Percentiles rank a stretch among this genome's conserved stretches.
Evolutionary conservation across 805 yeast species (phyloP).

Genomic region (Schwanniomyces sp.): DNA sequence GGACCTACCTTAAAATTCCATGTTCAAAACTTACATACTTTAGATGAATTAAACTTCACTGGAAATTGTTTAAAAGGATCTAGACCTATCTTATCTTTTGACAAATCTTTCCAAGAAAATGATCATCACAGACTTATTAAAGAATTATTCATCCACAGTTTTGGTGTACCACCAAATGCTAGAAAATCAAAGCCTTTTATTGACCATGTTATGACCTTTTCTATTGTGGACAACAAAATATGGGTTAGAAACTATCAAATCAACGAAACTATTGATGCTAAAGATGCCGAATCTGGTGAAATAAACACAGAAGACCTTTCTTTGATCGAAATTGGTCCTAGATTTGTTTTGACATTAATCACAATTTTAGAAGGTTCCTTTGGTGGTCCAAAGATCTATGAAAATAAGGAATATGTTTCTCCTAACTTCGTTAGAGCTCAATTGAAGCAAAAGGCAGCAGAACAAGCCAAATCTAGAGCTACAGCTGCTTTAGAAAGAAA

Average conservation of each 20-base stretch:
- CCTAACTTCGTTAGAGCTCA: constrained; percentile 96
- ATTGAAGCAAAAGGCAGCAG: constrained; percentile 74
- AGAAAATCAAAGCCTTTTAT: constrained; percentile 92
- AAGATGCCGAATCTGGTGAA: constrained; percentile 47
- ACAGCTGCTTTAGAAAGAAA: constrained; percentile 78
- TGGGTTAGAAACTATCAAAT: constrained; percentile 97
- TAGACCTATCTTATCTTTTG: constrained; percentile 90
- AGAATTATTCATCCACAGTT: constrained; percentile 52
- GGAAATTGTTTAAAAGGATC: constrained; percentile 96
- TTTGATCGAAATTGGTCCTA: constrained; percentile 93
- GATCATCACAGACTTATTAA: constrained; percentile 72
- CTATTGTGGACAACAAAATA: constrained; percentile 87
- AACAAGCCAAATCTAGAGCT: constrained; percentile 71
- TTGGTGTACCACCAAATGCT: constrained; percentile 95
- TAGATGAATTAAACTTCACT: constrained; percentile 93
- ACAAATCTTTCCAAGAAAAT: constrained; percentile 64
- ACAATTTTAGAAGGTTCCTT: constrained; percentile 94
- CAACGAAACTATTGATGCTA: constrained; percentile 60
- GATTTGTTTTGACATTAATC: constrained; percentile 89
- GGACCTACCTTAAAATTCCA: constrained; percentile 96
- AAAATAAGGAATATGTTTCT: constrained; percentile 93
- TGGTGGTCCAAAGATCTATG: constrained; percentile 96
- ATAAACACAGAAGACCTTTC: constrained; percentile 60
- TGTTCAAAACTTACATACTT: constrained; percentile 91
- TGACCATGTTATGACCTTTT: constrained; percentile 92